These are phyloP conservation scores for Hura crepitans DNA, from an alignment of 441 rosid species.

Conservation along the genomic window DNA sequence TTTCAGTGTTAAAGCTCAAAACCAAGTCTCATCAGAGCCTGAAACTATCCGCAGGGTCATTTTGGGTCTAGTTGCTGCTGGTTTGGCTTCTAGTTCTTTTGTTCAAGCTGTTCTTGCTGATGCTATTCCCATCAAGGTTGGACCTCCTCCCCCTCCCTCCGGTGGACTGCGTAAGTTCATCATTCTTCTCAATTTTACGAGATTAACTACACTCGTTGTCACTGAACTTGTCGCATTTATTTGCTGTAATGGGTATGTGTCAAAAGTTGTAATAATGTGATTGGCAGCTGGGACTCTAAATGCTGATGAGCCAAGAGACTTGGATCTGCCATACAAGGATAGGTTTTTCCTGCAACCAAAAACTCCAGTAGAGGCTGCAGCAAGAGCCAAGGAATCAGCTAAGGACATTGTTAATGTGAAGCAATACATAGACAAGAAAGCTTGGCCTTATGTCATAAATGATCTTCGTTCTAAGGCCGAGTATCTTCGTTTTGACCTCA, in stretches of 20 bases:
- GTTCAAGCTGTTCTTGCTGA: conserved; percentile 71
- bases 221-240: background rate
- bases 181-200: background rate
- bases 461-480: conserved; percentile 74
- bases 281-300: conserved; percentile 83
- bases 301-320: conserved; percentile 81
- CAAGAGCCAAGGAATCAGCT: conserved; percentile 86
- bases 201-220: background rate
- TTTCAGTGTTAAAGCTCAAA: conserved; percentile 51
- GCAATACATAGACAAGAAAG: conserved; percentile 73
- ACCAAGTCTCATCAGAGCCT: conserved; percentile 37
- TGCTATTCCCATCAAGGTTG: conserved; percentile 64
- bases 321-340: conserved; percentile 43
- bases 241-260: background rate
- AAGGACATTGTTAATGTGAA: conserved; percentile 77
- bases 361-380: conserved; percentile 60
- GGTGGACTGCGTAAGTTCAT: conserved; percentile 83
- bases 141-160: conserved; percentile 82
- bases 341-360: conserved; percentile 81
- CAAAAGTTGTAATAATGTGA: background rate
- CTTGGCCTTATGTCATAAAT: conserved; percentile 86
- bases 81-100: conserved; percentile 67
- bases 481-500: conserved; percentile 83
- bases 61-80: conserved; percentile 68
- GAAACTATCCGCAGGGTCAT: conserved; percentile 69